phyloP scores from a whole-genome alignment of 345 rosid genomes.

The Heritiera fomes region DNA sequence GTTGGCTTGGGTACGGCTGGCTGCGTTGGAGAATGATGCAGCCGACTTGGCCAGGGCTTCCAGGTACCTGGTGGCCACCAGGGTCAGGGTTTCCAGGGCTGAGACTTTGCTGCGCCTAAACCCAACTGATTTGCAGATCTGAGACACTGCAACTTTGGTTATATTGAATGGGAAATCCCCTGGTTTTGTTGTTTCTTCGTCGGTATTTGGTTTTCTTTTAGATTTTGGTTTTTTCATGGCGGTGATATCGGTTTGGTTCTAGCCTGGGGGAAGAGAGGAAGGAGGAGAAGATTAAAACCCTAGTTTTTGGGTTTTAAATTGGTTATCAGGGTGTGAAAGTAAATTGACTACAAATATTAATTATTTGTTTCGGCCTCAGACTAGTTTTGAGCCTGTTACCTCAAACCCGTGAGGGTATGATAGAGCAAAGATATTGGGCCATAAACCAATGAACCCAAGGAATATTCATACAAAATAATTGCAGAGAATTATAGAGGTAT shows the following conservation, averaged over 20 bases:
- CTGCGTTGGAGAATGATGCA: conserved; percentile 3
- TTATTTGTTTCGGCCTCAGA: too few species aligned
- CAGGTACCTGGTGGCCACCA: conserved; percentile 22
- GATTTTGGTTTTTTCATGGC: neutral
- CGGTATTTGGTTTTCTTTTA: neutral
- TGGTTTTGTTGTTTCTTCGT: neutral
- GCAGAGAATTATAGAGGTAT: too few species aligned
- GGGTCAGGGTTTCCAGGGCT: conserved; percentile 18
- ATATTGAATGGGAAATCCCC: conserved; percentile 9
- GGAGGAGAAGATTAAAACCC: neutral
- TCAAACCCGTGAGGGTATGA: neutral
- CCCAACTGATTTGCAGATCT: conserved; percentile 17
- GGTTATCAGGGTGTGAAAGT: neutral
- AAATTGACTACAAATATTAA: neutral
- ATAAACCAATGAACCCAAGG: neutral
- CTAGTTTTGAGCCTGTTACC: too few species aligned
- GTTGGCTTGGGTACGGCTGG: conserved; percentile 19
- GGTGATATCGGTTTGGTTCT: neutral
- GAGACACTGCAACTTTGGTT: conserved; percentile 17
- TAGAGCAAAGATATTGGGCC: neutral
- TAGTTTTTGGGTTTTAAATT: neutral
- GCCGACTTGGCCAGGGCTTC: conserved; percentile 22
- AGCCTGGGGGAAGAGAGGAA: neutral
- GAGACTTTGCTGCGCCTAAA: neutral
- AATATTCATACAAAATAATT: neutral